These are phyloP conservation scores for Panaeolus papilionaceus DNA, from an alignment of 768 basidiomycete genomes.

Conservation along the genomic window DNA sequence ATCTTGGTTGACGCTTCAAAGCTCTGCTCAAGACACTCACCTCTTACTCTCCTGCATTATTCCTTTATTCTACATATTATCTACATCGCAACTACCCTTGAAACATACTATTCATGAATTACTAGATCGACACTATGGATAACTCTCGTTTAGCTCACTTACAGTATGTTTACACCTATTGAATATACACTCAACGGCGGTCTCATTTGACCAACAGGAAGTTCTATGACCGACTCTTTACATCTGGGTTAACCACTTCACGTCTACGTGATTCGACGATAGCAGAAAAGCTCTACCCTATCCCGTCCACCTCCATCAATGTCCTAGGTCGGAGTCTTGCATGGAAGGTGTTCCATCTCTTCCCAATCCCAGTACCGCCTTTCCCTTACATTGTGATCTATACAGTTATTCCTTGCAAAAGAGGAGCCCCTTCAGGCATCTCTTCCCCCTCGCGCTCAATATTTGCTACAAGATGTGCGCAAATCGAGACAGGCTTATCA, in stretches of 20 bases:
- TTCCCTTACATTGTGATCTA: constrained; percentile 30
- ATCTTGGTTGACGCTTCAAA: background rate
- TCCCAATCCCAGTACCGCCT: constrained; percentile 22
- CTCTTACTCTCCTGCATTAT: background rate
- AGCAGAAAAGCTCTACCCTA: constrained; percentile 61
- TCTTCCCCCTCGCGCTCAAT: constrained; percentile 41
- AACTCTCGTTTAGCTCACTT: background rate
- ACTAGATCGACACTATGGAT: constrained; percentile 2
- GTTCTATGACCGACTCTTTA: constrained; percentile 54
- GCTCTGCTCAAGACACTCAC: background rate
- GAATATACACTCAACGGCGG: background rate
- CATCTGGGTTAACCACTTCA: constrained; percentile 57
- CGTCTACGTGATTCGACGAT: constrained; percentile 73
- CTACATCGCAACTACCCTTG: background rate
- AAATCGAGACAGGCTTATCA: constrained; percentile 62
- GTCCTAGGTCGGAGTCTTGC: constrained; percentile 80
- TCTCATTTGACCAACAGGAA: constrained; percentile 31
- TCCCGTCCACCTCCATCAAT: constrained; percentile 47
- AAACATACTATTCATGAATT: background rate
- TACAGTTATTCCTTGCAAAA: constrained; percentile 71
- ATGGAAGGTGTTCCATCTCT: constrained; percentile 71
- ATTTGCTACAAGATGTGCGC: constrained; percentile 51
- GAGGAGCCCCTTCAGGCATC: constrained; percentile 68
- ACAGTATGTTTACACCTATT: background rate
- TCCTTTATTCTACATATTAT: background rate